Base-by-base conservation (phyloP, 164 flowering plant genomes). In the Kingdonia uniflora region DNA sequence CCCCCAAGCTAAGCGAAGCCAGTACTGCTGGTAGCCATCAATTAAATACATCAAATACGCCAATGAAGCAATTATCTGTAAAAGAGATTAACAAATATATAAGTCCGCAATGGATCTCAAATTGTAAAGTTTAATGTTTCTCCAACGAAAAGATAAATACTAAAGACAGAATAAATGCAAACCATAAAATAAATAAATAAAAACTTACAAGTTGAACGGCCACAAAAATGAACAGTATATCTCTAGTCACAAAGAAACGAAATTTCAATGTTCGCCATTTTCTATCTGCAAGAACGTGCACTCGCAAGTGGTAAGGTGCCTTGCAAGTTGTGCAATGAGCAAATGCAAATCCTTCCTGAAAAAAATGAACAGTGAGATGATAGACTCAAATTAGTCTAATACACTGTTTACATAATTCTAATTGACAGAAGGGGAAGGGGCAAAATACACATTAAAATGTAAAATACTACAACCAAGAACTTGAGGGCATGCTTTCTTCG, bases 341-440 rank as follows among this genome's bases (percentile, higher is more conserved):
- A 79, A 94, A 94, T 58, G 99, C 99, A 76, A 86, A 89, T 33
- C 99, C 99, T 79, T 94, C 99, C 97, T 89, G 97, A 55, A 81
- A 14, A 67, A 29, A 29, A 29, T 29, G 35, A 8, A 4, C 6
- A 29, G 35, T 29, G 35, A 29, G n/a, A 29, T 29, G 35, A 8
- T 29, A 29, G 8, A 8, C 35, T 29, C 8, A 29, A 29, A 29
- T 29, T 3, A 29, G 4, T 8, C 8, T 3, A 8, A 29, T 29
- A 29, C 8, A 29, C 35, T 29, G 35, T 29, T 29, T n/a, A n/a
- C n/a, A n/a, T n/a, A n/a, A n/a, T n/a, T n/a, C 35, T 3, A 29
- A 29, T 29, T 29, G 8, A 29, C 4, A 4, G 35, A 4, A 29
- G 8, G 8, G 35, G 4, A 3, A 8, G 35, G 35, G 35, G 6